Base-by-base conservation (phyloP, 805 yeast genomes). In the Naumovozyma castellii region DNA sequence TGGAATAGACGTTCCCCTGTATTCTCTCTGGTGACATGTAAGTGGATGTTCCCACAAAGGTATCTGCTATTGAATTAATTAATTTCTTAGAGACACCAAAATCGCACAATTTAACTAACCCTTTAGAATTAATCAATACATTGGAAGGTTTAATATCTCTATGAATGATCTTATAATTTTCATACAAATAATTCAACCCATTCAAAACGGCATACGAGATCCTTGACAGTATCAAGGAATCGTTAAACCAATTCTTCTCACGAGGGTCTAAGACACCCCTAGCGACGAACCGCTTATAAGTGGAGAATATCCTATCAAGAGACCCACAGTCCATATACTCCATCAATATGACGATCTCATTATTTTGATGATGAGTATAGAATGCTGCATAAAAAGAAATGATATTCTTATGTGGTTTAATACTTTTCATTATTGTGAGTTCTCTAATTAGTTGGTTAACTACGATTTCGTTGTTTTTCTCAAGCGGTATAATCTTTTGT, bases 11-110 rank as follows among this genome's bases (percentile, higher is more conserved):
- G 33, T 84, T 85, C 15, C 99, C 99, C 62, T 87, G 95, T 40
- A 92, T 90, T 46, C 99, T 72, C 54, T 92, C 99, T 0, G 99
- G 99, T 1, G 95, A 84, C 94, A 92, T 92, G 58, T 92, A 92
- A 0, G 94, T 86, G 1, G 96, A 86, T 0, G 99, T 92, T 1
- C 99, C 99, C 8, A 92, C 97, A 68, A 92, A 92, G 0, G 98
- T 92, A 54, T 92, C 96, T 0, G 97, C 98, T 43, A 92, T 74
- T 1, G 98, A 92, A 61, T 90, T 87, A 41, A 85, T 84, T 38
- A 92, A 70, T 56, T 87, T 95, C 44, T 96, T 78, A 22, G 88
- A 78, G 5, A 92, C 99, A 17, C 99, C 99, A 66, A 92, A 92
- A 62, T 92, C 99, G 64, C 97, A 88, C 18, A 92, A 70, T 60